Evolutionary conservation across 768 basidiomycete genomes (phyloP).

Genomic region (Trametes punicea): DNA sequence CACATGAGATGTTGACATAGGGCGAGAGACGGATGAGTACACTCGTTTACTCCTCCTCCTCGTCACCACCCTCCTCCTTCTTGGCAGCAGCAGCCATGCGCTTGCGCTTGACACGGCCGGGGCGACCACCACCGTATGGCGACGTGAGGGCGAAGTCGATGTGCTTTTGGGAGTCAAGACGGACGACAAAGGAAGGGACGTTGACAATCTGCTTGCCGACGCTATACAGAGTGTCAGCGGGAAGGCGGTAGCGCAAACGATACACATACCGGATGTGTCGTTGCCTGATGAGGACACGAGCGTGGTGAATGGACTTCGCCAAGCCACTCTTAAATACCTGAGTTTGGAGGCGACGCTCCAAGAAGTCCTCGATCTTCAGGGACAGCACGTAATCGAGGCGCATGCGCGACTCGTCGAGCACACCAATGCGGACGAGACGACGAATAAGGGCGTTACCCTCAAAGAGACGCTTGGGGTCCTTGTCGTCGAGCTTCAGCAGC

Average conservation of each 20-base stretch:
- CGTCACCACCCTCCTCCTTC: conserved; percentile 81
- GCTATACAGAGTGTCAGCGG: conserved; percentile 36
- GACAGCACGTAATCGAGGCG: conserved; percentile 99
- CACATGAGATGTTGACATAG: conserved; percentile 18
- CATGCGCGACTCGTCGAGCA: conserved; percentile 98
- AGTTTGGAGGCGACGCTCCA: conserved; percentile 98
- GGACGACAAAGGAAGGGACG: conserved; percentile 97
- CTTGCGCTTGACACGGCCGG: conserved; percentile 93
- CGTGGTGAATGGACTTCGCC: conserved; percentile 98
- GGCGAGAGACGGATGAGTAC: conserved; percentile 1
- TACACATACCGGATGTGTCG: conserved; percentile 88
- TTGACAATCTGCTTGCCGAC: conserved; percentile 99
- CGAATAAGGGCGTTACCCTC: conserved; percentile 97
- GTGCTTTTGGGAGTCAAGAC: conserved; percentile 99
- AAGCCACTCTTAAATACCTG: conserved; percentile 99
- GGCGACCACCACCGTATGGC: conserved; percentile 48
- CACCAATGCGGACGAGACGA: conserved; percentile 98
- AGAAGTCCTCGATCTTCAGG: conserved; percentile 98
- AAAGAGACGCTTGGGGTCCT: conserved; percentile 99
- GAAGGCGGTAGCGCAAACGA: background rate
- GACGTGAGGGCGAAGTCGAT: conserved; percentile 98
- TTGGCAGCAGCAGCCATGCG: conserved; percentile 79
- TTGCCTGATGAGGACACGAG: conserved; percentile 96
- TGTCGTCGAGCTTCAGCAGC: conserved; percentile 98
- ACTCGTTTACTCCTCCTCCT: conserved; percentile 29